phyloP scores from a whole-genome alignment of 495 filamentous ascomycete species.

The Podospora comata region DNA sequence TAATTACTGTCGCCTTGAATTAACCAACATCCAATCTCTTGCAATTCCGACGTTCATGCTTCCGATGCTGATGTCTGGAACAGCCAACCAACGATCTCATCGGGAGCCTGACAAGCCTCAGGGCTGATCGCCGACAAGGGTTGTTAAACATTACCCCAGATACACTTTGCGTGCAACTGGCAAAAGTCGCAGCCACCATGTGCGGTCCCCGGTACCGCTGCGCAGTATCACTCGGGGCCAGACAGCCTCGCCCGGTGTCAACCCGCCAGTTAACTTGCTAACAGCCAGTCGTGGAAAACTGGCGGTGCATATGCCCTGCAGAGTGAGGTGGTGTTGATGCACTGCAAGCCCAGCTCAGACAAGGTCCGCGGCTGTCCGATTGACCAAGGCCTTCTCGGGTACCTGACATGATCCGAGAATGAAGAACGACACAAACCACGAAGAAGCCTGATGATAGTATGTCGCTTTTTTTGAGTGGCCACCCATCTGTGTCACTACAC shows the following conservation, averaged over 20 bases:
- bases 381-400: background rate
- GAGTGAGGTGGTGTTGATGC: conserved; percentile 1
- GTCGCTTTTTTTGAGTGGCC: background rate
- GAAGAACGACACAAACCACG: background rate
- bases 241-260: background rate
- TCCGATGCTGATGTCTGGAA: conserved; percentile 8
- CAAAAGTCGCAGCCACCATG: background rate
- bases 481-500: background rate
- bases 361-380: background rate
- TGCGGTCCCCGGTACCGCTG: background rate
- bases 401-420: conserved; percentile 9
- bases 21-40: conserved; percentile 19
- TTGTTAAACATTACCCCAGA: background rate
- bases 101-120: background rate
- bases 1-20: conserved; percentile 16
- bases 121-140: conserved; percentile 24
- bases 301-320: conserved; percentile 9
- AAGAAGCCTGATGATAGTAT: background rate
- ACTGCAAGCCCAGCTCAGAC: background rate
- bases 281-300: background rate
- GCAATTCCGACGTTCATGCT: conserved; percentile 15
- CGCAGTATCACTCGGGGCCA: background rate
- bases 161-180: background rate
- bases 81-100: conserved; percentile 14
- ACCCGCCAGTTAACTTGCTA: background rate